Evolutionary conservation across 768 basidiomycete genomes (phyloP).

Genomic region (Neoboletus brunneissimus): DNA sequence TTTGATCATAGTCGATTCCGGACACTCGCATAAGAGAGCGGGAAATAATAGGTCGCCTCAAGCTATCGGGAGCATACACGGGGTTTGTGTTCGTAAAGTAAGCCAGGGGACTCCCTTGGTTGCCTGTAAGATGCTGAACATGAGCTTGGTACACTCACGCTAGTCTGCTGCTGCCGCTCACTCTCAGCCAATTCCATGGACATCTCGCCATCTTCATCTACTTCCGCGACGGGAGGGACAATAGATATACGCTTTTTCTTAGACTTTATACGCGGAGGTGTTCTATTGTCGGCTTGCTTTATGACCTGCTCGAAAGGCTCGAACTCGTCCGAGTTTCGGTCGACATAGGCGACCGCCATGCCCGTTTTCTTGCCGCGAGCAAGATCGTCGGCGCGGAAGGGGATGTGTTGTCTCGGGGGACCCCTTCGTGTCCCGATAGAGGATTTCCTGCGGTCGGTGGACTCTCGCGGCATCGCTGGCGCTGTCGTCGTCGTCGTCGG

Average conservation of each 20-base stretch:
- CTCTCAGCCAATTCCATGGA: slow-evolving; percentile 78
- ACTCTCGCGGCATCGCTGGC: slow-evolving; percentile 28
- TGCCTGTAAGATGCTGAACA: slow-evolving; percentile 17
- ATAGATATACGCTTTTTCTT: slow-evolving; percentile 48
- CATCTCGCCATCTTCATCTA: slow-evolving; percentile 62
- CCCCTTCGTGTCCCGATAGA: slow-evolving; percentile 51
- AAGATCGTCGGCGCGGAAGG: slow-evolving; percentile 75
- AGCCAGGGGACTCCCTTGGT: slow-evolving; percentile 31
- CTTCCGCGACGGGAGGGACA: slow-evolving; percentile 36
- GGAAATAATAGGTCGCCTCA: slow-evolving; percentile 37
- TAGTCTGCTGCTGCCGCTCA: slow-evolving; percentile 34
- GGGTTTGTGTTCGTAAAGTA: slow-evolving; percentile 37
- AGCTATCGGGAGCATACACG: slow-evolving; percentile 38
- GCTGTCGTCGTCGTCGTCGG: slow-evolving; percentile 4
- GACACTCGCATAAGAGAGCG: slow-evolving; percentile 51
- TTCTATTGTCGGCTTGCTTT: slow-evolving; percentile 63
- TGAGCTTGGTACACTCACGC: slow-evolving; percentile 2
- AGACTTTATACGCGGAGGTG: slow-evolving; percentile 54
- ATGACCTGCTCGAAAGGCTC: slow-evolving; percentile 78
- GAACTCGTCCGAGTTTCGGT: slow-evolving; percentile 76
- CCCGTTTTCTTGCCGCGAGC: slow-evolving; percentile 81
- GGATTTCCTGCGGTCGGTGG: slow-evolving; percentile 31
- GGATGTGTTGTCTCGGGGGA: slow-evolving; percentile 64
- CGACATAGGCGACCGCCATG: slow-evolving; percentile 61
- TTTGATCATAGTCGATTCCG: slow-evolving; percentile 57